Evolutionary conservation across 1,284 basidiomycete species (phyloP).

Genomic region (Chalciporus sp.): DNA sequence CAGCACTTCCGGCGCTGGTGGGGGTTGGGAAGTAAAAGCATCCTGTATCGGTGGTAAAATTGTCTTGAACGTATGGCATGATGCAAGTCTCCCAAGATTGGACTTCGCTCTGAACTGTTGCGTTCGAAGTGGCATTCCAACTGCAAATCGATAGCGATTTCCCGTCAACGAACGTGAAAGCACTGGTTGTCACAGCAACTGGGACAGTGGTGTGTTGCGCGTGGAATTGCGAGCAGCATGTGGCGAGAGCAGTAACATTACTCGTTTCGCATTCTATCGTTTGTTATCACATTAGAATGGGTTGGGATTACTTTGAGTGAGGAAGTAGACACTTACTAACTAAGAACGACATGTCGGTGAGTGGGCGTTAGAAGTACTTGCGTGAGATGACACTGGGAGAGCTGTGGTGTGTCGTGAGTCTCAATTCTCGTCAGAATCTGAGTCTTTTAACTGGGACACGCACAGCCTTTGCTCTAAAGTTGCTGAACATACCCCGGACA

Average conservation of each 20-base stretch:
- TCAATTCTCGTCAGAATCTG: no score
- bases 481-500: no score
- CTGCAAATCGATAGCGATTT: not conserved
- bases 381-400: no score
- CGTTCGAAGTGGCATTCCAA: not conserved
- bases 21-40: not conserved
- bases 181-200: not conserved
- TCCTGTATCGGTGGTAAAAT: not conserved
- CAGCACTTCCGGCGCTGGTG: no score
- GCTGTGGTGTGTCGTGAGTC: no score
- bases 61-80: not conserved
- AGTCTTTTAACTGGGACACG: no score
- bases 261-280: slow-evolving; percentile 21
- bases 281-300: no score
- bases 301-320: no score
- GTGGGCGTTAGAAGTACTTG: no score
- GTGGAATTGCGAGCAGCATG: not conserved
- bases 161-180: not conserved
- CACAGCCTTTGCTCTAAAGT: no score
- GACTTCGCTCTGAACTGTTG: not conserved
- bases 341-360: no score
- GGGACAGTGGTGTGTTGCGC: not conserved
- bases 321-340: no score
- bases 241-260: not conserved
- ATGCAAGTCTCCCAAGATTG: not conserved